These are phyloP conservation scores for Penicillium pancosmium DNA, from an alignment of 495 filamentous ascomycete species.

Conservation along the genomic window DNA sequence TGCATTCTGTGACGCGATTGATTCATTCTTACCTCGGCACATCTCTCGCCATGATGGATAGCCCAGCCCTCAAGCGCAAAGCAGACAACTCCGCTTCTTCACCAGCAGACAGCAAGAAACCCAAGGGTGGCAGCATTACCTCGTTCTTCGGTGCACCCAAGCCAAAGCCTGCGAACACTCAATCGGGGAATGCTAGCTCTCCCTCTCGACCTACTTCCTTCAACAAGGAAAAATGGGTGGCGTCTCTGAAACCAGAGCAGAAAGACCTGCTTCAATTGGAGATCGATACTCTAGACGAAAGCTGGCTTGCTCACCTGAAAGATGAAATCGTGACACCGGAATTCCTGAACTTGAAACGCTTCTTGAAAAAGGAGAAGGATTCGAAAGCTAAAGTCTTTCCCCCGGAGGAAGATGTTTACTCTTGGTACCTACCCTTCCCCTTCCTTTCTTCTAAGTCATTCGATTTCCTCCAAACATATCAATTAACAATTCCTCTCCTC, in stretches of 20 bases:
- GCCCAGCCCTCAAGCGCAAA: constrained; percentile 38
- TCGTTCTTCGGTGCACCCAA: constrained; percentile 66
- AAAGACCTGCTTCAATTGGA: constrained; percentile 80
- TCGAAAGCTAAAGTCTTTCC: constrained; percentile 78
- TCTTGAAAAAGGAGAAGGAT: constrained; percentile 78
- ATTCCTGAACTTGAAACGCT: constrained; percentile 86
- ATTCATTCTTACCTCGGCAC: neutral
- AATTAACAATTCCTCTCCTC: neutral
- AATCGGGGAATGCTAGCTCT: constrained; percentile 12
- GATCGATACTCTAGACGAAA: constrained; percentile 87
- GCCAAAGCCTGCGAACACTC: constrained; percentile 36
- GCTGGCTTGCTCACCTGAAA: constrained; percentile 85
- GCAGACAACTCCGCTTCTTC: constrained; percentile 35
- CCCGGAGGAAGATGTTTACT: constrained; percentile 86
- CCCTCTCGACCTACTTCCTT: constrained; percentile 58
- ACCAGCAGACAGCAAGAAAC: constrained; percentile 54
- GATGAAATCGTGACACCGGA: constrained; percentile 75
- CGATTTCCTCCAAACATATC: neutral
- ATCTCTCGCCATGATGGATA: constrained; percentile 30
- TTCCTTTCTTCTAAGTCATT: neutral
- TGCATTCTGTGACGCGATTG: constrained; percentile 2
- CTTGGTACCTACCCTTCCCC: constrained; percentile 62
- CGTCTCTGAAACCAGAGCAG: constrained; percentile 77
- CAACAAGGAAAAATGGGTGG: constrained; percentile 86
- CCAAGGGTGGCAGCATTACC: constrained; percentile 67